A percentile compares a stretch with the other conserved stretches of the same genome.
Evolutionary conservation across 2,329 filamentous ascomycete species (phyloP).

Genomic region (Hymenoscyphus scutula): DNA sequence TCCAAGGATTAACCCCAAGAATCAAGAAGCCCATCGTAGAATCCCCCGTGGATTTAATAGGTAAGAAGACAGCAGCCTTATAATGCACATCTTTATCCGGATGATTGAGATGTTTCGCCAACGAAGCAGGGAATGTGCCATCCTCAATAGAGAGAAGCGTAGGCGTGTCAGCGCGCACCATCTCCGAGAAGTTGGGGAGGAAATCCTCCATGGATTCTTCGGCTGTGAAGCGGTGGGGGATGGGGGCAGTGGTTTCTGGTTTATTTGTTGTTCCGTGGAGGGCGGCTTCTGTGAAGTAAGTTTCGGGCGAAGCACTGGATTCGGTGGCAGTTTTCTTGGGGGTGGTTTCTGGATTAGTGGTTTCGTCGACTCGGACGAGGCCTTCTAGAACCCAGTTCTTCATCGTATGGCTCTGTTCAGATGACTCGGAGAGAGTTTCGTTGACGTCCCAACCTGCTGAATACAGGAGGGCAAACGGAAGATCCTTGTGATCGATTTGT

Average conservation of each 20-base stretch:
- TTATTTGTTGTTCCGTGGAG: neutral
- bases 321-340: neutral
- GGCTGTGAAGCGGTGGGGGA: slow-evolving; percentile 12
- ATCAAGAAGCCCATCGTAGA: slow-evolving; percentile 65
- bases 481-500: slow-evolving; percentile 30
- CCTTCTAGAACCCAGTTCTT: slow-evolving; percentile 28
- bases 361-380: slow-evolving; percentile 17
- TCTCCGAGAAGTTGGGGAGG: slow-evolving; percentile 19
- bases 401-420: slow-evolving; percentile 18
- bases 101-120: slow-evolving; percentile 59
- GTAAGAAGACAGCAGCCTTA: slow-evolving; percentile 64
- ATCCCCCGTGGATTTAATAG: slow-evolving; percentile 66
- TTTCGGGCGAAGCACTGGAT: no score
- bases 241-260: neutral
- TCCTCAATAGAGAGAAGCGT: slow-evolving; percentile 32
- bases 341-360: neutral
- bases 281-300: neutral
- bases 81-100: slow-evolving; percentile 65
- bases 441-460: slow-evolving; percentile 32
- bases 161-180: slow-evolving; percentile 20
- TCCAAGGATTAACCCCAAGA: slow-evolving; percentile 66
- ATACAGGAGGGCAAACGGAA: slow-evolving; percentile 38
- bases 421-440: slow-evolving; percentile 25
- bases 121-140: slow-evolving; percentile 53
- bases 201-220: slow-evolving; percentile 18